phyloP scores from a whole-genome alignment of 2,329 filamentous ascomycete genomes.

The Alternaria sp. region DNA sequence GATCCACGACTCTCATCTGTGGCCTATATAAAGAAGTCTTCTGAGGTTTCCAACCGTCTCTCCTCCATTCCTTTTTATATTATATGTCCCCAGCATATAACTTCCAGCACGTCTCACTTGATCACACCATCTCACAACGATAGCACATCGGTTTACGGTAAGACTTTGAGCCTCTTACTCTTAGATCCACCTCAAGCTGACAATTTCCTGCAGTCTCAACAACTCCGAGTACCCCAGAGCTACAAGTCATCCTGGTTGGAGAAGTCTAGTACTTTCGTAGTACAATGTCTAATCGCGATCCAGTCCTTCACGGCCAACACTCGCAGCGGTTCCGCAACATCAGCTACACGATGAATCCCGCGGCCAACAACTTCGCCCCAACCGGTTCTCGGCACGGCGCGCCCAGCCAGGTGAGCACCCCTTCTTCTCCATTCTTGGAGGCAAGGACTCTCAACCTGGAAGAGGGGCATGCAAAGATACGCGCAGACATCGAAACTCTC shows the following conservation, averaged over 20 bases:
- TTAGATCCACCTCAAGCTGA: not conserved
- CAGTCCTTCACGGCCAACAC: not conserved
- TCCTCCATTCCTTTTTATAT: not conserved
- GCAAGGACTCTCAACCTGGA: slow-evolving; percentile 25
- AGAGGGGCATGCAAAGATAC: slow-evolving; percentile 18
- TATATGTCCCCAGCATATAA: not conserved
- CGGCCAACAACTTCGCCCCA: slow-evolving; percentile 19
- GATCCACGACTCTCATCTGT: not conserved
- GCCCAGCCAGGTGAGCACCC: slow-evolving; percentile 21
- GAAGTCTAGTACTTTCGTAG: not conserved
- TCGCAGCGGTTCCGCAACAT: not conserved
- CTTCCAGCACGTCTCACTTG: not conserved
- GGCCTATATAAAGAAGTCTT: slow-evolving; percentile 1
- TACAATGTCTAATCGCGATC: slow-evolving; percentile 7
- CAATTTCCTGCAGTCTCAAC: not conserved
- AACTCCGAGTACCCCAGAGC: not conserved
- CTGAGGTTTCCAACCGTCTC: not conserved
- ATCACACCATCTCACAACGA: not conserved
- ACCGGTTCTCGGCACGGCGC: slow-evolving; percentile 1
- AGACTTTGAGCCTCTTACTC: not conserved
- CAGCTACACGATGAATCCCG: slow-evolving; percentile 14
- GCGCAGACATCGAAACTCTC: slow-evolving; percentile 21
- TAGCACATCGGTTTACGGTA: not conserved
- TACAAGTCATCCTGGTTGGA: not conserved
- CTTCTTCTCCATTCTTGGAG: slow-evolving; percentile 22